Conservation (phyloP, 2,329 filamentous ascomycete species). For the Calonectria pseudoreteaudii region DNA sequence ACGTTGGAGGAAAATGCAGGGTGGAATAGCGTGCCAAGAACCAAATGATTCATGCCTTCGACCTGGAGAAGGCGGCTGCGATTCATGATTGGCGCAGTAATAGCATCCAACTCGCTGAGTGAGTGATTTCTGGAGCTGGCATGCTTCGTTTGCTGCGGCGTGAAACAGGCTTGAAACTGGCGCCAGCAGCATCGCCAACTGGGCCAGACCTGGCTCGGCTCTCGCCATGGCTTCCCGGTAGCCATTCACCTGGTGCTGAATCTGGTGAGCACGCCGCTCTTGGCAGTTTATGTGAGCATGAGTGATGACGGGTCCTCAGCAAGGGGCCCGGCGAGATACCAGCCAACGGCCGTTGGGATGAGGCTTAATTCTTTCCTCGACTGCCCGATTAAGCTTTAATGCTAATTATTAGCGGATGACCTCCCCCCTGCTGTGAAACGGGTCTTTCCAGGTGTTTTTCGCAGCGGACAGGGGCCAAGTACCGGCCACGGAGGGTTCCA, state of each 20-base stretch:
- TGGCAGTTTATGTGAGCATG: constrained; percentile 39
- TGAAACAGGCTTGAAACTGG: constrained; percentile 23
- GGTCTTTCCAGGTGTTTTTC: neutral
- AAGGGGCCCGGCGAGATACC: neutral
- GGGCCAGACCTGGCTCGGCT: neutral
- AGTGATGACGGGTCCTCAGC: constrained; percentile 22
- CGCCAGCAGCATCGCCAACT: neutral
- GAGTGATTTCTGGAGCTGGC: constrained; percentile 6
- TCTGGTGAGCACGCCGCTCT: constrained; percentile 26
- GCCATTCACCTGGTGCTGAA: constrained; percentile 22
- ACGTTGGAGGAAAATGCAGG: neutral
- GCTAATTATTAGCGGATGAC: neutral
- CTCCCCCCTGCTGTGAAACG: constrained; percentile 1
- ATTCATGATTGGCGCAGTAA: neutral
- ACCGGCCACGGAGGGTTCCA: neutral
- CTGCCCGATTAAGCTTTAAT: constrained; percentile 12
- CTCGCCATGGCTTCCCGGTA: neutral
- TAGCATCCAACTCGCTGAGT: neutral
- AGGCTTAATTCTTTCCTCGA: neutral
- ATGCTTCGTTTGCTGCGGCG: neutral
- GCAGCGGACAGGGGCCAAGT: constrained; percentile 9
- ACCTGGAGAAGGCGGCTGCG: neutral
- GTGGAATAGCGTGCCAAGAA: neutral
- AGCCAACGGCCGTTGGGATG: neutral
- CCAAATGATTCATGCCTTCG: neutral